Evolutionary conservation across 192 early-diverging fungal genomes (phyloP).

Genomic region (Linnemannia elongata): DNA sequence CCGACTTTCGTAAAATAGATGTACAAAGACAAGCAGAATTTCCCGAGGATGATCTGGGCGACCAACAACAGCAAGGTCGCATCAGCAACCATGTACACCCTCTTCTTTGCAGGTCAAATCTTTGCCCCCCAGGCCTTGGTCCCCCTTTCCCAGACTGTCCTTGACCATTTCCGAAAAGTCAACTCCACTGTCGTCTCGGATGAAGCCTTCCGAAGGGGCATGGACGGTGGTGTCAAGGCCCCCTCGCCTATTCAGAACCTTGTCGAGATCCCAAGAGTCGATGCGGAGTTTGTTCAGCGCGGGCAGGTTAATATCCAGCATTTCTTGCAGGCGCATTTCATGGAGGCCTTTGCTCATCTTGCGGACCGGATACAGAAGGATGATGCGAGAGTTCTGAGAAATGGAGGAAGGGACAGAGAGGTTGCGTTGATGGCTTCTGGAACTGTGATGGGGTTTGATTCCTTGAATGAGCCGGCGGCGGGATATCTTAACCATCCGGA

Average conservation of each 20-base stretch:
- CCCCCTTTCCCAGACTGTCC: constrained; percentile 40
- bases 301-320: constrained; percentile 64
- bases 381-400: constrained; percentile 16
- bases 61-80: constrained; percentile 69
- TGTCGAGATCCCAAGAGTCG: constrained; percentile 27
- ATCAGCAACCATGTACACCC: constrained; percentile 68
- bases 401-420: neutral
- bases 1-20: neutral
- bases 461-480: constrained; percentile 68
- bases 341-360: constrained; percentile 58
- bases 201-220: constrained; percentile 40
- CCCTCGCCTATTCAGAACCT: constrained; percentile 46
- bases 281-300: constrained; percentile 31
- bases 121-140: constrained; percentile 66
- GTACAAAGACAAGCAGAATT: constrained; percentile 53
- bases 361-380: constrained; percentile 49
- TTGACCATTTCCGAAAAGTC: constrained; percentile 26
- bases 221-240: constrained; percentile 29
- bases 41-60: constrained; percentile 72
- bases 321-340: constrained; percentile 65
- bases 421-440: constrained; percentile 30
- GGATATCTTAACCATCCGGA: constrained; percentile 62
- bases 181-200: constrained; percentile 29
- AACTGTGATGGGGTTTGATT: constrained; percentile 65
- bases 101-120: constrained; percentile 66